Percentiles rank a stretch among this genome's conserved stretches.
Evolutionary conservation across 305 asterid genomes (phyloP).

Genomic region (Fraxinus dipetala): DNA sequence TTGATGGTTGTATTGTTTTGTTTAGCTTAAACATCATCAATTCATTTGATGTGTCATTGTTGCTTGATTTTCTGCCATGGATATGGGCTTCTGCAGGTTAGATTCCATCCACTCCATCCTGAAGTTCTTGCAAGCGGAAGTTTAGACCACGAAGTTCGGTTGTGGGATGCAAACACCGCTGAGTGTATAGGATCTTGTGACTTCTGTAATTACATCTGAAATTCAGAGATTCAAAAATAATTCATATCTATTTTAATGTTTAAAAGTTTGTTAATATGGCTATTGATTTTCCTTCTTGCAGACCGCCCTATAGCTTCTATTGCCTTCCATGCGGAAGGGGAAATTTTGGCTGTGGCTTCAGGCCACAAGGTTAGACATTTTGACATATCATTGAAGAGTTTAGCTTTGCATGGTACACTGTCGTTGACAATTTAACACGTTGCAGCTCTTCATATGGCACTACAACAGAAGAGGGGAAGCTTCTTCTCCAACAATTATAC

Average conservation of each 20-base stretch:
- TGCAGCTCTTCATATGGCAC: conserved; percentile 90
- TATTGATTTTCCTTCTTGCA: conserved; percentile 34
- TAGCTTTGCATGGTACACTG: conserved; percentile 22
- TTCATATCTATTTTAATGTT: conserved; percentile 11
- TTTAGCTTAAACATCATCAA: conserved; percentile 8
- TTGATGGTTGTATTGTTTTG: conserved; percentile 21
- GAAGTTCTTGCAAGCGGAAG: conserved; percentile 97
- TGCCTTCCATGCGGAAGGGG: conserved; percentile 97
- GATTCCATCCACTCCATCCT: conserved; percentile 86
- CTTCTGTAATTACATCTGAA: conserved; percentile 59
- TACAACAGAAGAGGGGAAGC: conserved; percentile 76
- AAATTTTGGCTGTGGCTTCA: conserved; percentile 91
- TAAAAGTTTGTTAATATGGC: conserved; percentile 19
- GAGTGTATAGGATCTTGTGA: conserved; percentile 91
- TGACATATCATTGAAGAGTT: conserved; percentile 14
- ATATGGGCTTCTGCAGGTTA: conserved; percentile 59
- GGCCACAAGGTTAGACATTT: conserved; percentile 83
- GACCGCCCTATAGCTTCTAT: conserved; percentile 96
- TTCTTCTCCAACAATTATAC: conserved; percentile 72
- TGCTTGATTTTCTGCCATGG: conserved; percentile 26
- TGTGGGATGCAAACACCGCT: conserved; percentile 85
- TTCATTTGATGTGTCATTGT: conserved; percentile 5
- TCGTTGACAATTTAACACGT: conserved; percentile 31
- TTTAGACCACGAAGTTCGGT: conserved; percentile 91
- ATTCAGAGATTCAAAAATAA: conserved; percentile 9